Base-by-base conservation (phyloP, 345 rosid genomes). In the Ailanthus altissimus region DNA sequence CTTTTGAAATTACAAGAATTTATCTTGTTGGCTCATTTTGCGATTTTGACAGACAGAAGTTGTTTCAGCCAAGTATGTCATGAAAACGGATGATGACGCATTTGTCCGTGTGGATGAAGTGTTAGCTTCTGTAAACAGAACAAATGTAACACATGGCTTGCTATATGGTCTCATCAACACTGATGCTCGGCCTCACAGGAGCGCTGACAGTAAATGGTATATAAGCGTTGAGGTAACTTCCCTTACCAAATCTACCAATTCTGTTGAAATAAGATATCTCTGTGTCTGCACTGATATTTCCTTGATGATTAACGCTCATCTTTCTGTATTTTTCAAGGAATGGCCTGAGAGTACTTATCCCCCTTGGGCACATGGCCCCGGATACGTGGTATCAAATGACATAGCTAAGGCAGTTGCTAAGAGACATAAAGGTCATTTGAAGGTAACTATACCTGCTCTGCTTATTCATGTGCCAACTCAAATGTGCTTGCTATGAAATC, bases 21-120 rank as follows among this genome's bases (percentile, higher is more conserved):
- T 61, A 28, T 67, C 63, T 59, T 26, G 45, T 60, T 54, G 65
- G 43, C 78, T 61, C 69, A 73, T 77, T 47, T 46, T 81, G 25
- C 42, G 45, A n/a, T 64, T 62, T 75, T 70, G 78, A 62, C 85
- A 82, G 88, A 80, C 88, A 56, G 72, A 85, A 63, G 81, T 82
- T 51, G 85, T 80, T 42, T 78, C 85, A 23, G 81, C 88, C 46
- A 85, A 85, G 67, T 85, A 80, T 73, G 81, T 82, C 59, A 80
- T 82, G 84, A 85, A 85, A 79, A 82, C 85, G 6, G 88, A 85
- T 53, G 88, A 85, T 21, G 85, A 85, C 75, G 84, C 88, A 14
- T 83, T 85, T 78, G 84, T 82, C 78, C 79, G 82, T 11, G 85
- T 85, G 68, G 85, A 85, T 62, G 82, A 85, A 83, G 68, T 85